Evolutionary conservation across 1,284 basidiomycete genomes (phyloP).

Genomic region (Sparassis latifolia): DNA sequence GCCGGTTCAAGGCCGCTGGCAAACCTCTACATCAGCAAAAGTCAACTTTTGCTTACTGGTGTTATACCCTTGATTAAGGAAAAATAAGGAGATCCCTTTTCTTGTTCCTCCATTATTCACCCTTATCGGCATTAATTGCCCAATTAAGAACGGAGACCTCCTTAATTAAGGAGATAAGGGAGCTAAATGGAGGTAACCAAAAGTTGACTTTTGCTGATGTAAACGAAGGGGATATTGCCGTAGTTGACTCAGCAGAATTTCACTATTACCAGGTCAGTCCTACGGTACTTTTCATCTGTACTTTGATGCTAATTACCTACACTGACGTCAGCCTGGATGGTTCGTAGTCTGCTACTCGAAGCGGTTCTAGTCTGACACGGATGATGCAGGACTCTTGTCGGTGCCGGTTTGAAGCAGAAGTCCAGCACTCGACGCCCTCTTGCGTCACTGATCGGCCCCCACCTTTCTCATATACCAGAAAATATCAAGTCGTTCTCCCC

Average conservation of each 20-base stretch:
- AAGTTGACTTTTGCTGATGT: too few species aligned
- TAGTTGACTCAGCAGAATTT: slow-evolving; percentile 72
- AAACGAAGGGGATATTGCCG: slow-evolving; percentile 72
- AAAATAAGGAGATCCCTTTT: too few species aligned
- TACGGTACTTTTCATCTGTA: neutral
- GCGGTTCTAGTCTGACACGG: slow-evolving; percentile 7
- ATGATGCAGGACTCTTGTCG: slow-evolving; percentile 79
- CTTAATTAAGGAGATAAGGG: too few species aligned
- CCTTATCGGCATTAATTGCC: too few species aligned
- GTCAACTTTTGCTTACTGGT: too few species aligned
- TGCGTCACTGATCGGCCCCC: slow-evolving; percentile 61
- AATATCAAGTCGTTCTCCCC: slow-evolving; percentile 78
- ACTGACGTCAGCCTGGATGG: slow-evolving; percentile 65
- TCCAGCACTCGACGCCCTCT: slow-evolving; percentile 64
- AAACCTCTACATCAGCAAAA: too few species aligned
- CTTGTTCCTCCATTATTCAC: too few species aligned
- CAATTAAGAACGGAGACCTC: too few species aligned
- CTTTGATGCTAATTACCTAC: slow-evolving; percentile 1
- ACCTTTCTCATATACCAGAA: slow-evolving; percentile 72
- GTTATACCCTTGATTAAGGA: too few species aligned
- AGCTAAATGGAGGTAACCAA: too few species aligned
- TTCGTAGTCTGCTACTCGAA: slow-evolving; percentile 18
- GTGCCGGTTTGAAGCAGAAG: slow-evolving; percentile 76
- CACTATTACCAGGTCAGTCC: slow-evolving; percentile 71
- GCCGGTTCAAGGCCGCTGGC: slow-evolving; percentile 66